A percentile compares a stretch with the other conserved stretches of the same genome.
These are phyloP conservation scores for Boletus tylopilopsis DNA, from an alignment of 768 basidiomycete species.

Conservation along the genomic window DNA sequence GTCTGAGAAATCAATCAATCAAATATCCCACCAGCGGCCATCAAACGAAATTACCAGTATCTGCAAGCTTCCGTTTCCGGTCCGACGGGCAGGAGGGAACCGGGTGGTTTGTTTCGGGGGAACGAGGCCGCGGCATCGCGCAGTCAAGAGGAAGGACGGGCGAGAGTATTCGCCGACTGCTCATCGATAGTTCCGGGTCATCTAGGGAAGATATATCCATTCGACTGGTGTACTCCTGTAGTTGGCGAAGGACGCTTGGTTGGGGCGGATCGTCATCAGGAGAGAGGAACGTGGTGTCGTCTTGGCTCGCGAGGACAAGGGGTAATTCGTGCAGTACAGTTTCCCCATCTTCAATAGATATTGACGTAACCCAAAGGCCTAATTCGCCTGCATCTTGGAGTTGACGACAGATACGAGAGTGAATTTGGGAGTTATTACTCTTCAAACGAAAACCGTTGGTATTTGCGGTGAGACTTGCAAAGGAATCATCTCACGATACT, in stretches of 20 bases:
- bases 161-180: not conserved
- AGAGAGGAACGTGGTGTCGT: slow-evolving; percentile 11
- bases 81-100: not conserved
- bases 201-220: not conserved
- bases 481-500: slow-evolving; percentile 25
- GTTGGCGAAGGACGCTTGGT: slow-evolving; percentile 11
- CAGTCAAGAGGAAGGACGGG: not conserved
- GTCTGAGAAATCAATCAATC: slow-evolving; percentile 15
- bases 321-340: not conserved
- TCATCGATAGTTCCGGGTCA: slow-evolving; percentile 1
- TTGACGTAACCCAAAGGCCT: slow-evolving; percentile 22
- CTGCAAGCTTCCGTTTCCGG: slow-evolving; percentile 12
- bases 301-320: not conserved
- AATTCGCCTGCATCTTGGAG: slow-evolving; percentile 8
- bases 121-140: not conserved
- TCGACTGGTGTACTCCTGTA: slow-evolving; percentile 16
- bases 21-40: not conserved
- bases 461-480: slow-evolving; percentile 6
- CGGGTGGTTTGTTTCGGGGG: not conserved
- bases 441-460: slow-evolving; percentile 18
- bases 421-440: slow-evolving; percentile 3
- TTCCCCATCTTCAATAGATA: not conserved
- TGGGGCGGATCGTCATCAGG: slow-evolving; percentile 1
- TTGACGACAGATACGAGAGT: not conserved
- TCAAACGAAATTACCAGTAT: slow-evolving; percentile 6